A percentile compares a stretch with the other conserved stretches of the same genome.
Conservation (phyloP, 768 basidiomycete species). For the Tricholomella constricta region DNA sequence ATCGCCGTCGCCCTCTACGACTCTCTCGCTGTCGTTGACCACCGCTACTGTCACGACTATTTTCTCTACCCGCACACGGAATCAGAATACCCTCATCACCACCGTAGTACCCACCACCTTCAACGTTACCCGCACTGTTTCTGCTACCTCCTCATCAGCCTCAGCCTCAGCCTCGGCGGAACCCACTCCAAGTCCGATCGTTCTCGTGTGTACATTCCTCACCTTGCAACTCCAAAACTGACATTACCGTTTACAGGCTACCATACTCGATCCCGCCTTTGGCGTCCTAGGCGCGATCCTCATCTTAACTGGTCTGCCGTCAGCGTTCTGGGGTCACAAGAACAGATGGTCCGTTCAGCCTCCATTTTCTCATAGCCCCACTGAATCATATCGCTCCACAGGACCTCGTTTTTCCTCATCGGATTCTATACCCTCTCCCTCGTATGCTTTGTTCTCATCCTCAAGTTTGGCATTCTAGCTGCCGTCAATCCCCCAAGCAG, state of each 20-base stretch:
- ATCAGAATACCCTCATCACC: slow-evolving; percentile 49
- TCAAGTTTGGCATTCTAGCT: slow-evolving; percentile 85
- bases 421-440: slow-evolving; percentile 89
- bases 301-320: slow-evolving; percentile 87
- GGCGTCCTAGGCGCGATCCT: slow-evolving; percentile 86
- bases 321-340: slow-evolving; percentile 92
- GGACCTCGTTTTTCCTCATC: slow-evolving; percentile 93
- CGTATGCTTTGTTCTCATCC: slow-evolving; percentile 83
- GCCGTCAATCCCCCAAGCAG: slow-evolving; percentile 78
- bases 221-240: slow-evolving; percentile 32
- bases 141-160: slow-evolving; percentile 35
- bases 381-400: slow-evolving; percentile 31
- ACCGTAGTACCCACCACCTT: slow-evolving; percentile 60
- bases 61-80: slow-evolving; percentile 47
- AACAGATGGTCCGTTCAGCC: slow-evolving; percentile 76
- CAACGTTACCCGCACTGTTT: slow-evolving; percentile 63
- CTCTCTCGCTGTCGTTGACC: slow-evolving; percentile 43
- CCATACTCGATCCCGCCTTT: slow-evolving; percentile 84
- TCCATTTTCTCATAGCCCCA: slow-evolving; percentile 12
- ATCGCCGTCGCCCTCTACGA: slow-evolving; percentile 19
- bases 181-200: slow-evolving; percentile 43
- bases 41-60: slow-evolving; percentile 52
- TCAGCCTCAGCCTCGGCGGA: slow-evolving; percentile 45
- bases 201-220: slow-evolving; percentile 34
- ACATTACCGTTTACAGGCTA: slow-evolving; percentile 39